Evolutionary conservation across 2,329 filamentous ascomycete genomes (phyloP).

Genomic region (Beauveria sp.): DNA sequence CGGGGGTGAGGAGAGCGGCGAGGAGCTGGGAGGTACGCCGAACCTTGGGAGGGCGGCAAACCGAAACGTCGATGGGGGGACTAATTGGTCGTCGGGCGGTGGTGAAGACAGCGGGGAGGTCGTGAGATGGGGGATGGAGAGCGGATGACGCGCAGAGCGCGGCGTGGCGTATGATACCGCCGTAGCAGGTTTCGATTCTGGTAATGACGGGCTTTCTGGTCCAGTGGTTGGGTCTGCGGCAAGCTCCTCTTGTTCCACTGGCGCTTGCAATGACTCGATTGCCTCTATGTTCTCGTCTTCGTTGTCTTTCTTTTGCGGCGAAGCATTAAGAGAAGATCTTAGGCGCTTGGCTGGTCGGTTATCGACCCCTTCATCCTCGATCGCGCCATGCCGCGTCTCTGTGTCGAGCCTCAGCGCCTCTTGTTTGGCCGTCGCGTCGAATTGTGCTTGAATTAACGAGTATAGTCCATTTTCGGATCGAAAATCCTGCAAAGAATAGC

Average conservation of each 20-base stretch:
- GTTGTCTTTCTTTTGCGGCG: background rate
- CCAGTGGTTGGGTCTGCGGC: background rate
- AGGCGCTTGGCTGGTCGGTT: constrained; percentile 12
- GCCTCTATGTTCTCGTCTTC: background rate
- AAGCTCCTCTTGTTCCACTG: background rate
- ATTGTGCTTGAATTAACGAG: constrained; percentile 62
- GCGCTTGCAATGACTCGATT: background rate
- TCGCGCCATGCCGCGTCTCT: constrained; percentile 18
- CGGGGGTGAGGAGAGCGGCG: constrained; percentile 51
- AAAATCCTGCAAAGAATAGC: constrained; percentile 47
- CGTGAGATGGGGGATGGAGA: constrained; percentile 17
- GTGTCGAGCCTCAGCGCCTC: constrained; percentile 21
- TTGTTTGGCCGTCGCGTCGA: constrained; percentile 44
- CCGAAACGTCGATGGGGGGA: constrained; percentile 20
- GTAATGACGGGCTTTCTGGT: background rate
- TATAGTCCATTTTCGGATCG: constrained; percentile 67
- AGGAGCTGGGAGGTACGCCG: constrained; percentile 33
- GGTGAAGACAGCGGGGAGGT: constrained; percentile 33
- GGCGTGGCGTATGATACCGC: constrained; percentile 12
- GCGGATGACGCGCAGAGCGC: constrained; percentile 8
- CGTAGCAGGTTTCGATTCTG: constrained; percentile 13
- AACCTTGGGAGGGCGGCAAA: constrained; percentile 16
- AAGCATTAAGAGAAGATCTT: background rate
- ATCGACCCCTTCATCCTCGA: constrained; percentile 10
- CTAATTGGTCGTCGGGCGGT: constrained; percentile 24